Evolutionary conservation across 495 filamentous ascomycete species (phyloP).

Genomic region (Podospora anserina): DNA sequence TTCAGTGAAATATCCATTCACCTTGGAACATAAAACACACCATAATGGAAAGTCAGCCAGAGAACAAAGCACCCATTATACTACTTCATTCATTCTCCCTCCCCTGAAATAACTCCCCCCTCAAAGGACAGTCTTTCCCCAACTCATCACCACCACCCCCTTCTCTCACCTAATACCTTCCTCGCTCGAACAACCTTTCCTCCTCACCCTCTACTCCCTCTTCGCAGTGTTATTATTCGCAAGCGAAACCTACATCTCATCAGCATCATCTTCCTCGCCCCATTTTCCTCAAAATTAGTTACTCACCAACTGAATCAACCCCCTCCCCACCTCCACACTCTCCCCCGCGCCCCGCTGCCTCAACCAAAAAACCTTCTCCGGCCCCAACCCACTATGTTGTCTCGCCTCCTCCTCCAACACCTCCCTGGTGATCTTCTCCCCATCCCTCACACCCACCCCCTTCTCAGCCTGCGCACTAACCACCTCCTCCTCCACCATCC

Average conservation of each 20-base stretch:
- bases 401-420: slow-evolving; percentile 59
- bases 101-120: too few relatives aligned
- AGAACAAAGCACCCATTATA: too few relatives aligned
- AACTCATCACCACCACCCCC: too few relatives aligned
- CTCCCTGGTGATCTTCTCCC: slow-evolving; percentile 62
- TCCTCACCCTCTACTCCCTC: neutral
- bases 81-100: too few relatives aligned
- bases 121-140: too few relatives aligned
- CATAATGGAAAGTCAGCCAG: too few relatives aligned
- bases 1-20: too few relatives aligned
- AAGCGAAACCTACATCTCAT: neutral
- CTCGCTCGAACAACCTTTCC: too few relatives aligned
- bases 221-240: neutral
- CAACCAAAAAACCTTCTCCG: slow-evolving; percentile 67
- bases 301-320: slow-evolving; percentile 1
- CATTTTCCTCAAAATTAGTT: neutral
- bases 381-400: slow-evolving; percentile 52
- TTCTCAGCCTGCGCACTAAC: slow-evolving; percentile 30
- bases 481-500: slow-evolving; percentile 41
- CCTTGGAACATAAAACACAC: too few relatives aligned
- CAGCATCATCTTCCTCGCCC: neutral
- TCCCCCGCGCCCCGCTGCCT: slow-evolving; percentile 17
- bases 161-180: too few relatives aligned
- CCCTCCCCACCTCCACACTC: neutral
- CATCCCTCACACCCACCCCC: slow-evolving; percentile 60